Conservation (phyloP, 2,329 filamentous ascomycete species). For the Parafenestella ontariensis region DNA sequence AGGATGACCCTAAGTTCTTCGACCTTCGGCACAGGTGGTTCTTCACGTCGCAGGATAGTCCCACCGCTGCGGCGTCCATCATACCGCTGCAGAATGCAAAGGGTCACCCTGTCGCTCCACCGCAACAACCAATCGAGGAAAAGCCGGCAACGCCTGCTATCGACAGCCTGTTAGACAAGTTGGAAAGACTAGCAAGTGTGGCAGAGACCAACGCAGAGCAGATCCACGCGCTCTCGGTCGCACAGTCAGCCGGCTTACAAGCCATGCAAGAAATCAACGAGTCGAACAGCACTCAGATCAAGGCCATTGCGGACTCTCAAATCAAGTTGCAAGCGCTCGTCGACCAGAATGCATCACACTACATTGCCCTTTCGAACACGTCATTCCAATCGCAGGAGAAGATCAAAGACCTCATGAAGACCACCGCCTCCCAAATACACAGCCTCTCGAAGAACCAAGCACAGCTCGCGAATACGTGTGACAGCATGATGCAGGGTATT, state of each 20-base stretch:
- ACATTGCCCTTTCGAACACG: slow-evolving; percentile 44
- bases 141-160: slow-evolving; percentile 25
- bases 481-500: slow-evolving; percentile 39
- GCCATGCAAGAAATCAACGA: slow-evolving; percentile 49
- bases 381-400: slow-evolving; percentile 40
- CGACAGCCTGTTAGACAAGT: slow-evolving; percentile 28
- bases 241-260: slow-evolving; percentile 43
- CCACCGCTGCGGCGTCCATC: slow-evolving; percentile 26
- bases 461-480: slow-evolving; percentile 37
- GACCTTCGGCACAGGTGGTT: slow-evolving; percentile 45
- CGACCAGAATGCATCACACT: slow-evolving; percentile 44
- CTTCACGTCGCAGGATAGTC: slow-evolving; percentile 35
- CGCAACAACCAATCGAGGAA: slow-evolving; percentile 9
- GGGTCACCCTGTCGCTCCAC: slow-evolving; percentile 25
- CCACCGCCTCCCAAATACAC: slow-evolving; percentile 38
- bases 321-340: slow-evolving; percentile 39
- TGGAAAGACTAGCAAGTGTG: slow-evolving; percentile 35
- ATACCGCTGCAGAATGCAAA: slow-evolving; percentile 41
- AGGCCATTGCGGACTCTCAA: slow-evolving; percentile 40
- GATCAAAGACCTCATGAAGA: slow-evolving; percentile 34
- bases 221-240: slow-evolving; percentile 43
- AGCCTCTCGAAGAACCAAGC: slow-evolving; percentile 36
- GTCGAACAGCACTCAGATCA: slow-evolving; percentile 44
- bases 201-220: slow-evolving; percentile 41
- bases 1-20: slow-evolving; percentile 38